Conservation (phyloP, 2,329 filamentous ascomycete species). For the Claviceps sorghi region DNA sequence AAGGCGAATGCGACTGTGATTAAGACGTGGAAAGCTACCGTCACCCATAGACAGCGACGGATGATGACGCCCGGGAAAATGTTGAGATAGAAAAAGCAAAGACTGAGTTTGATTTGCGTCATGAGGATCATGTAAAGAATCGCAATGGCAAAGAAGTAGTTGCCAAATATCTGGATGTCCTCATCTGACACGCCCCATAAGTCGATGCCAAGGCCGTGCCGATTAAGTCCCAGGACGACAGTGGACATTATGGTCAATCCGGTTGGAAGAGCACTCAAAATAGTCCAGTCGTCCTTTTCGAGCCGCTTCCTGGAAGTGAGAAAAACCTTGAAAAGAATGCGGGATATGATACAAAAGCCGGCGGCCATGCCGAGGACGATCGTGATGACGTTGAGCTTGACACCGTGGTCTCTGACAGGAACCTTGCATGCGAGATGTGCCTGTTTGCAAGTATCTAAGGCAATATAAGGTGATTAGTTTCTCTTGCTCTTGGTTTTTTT, state of each 20-base stretch:
- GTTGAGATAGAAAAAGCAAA: slow-evolving; percentile 29
- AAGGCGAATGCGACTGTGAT: slow-evolving; percentile 19
- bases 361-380: slow-evolving; percentile 7
- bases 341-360: slow-evolving; percentile 5
- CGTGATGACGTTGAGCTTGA: not conserved
- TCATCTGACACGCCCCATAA: not conserved
- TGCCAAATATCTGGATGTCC: slow-evolving; percentile 16
- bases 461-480: not conserved
- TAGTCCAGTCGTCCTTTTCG: slow-evolving; percentile 19
- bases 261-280: slow-evolving; percentile 11
- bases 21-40: slow-evolving; percentile 16
- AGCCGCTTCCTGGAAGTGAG: slow-evolving; percentile 16
- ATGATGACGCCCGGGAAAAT: slow-evolving; percentile 22
- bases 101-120: slow-evolving; percentile 24
- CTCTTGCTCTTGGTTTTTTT: not conserved
- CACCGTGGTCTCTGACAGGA: not conserved
- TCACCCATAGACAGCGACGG: slow-evolving; percentile 18
- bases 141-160: slow-evolving; percentile 18
- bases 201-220: slow-evolving; percentile 14
- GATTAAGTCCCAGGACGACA: slow-evolving; percentile 9
- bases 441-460: not conserved
- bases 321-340: slow-evolving; percentile 12
- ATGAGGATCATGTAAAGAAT: slow-evolving; percentile 24
- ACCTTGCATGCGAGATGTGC: not conserved
- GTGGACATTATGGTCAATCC: too few relatives aligned